A percentile compares a stretch with the other conserved stretches of the same genome.
These are phyloP conservation scores for Acorus calamus DNA, from an alignment of 106 monocot genomes.

Conservation along the genomic window DNA sequence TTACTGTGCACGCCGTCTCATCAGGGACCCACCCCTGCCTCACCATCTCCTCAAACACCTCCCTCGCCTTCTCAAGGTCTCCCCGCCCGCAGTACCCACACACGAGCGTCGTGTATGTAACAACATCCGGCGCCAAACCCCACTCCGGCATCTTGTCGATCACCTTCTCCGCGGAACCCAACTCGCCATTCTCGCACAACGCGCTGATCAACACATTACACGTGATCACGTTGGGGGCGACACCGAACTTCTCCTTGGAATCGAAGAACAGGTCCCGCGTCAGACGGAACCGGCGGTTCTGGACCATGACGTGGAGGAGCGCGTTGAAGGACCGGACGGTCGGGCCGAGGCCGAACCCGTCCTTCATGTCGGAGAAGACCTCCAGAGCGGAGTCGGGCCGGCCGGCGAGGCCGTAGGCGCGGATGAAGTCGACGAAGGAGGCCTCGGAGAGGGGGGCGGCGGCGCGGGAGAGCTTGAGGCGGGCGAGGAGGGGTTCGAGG, in stretches of 20 bases:
- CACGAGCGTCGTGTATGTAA: constrained; percentile 62
- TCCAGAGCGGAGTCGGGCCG: constrained; percentile 24
- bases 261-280: constrained; percentile 45
- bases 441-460: constrained; percentile 28
- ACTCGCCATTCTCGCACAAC: constrained; percentile 31
- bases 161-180: constrained; percentile 38
- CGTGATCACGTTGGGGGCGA: constrained; percentile 59
- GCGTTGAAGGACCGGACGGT: constrained; percentile 76
- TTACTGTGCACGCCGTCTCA: constrained; percentile 37
- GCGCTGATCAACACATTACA: constrained; percentile 73
- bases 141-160: constrained; percentile 73
- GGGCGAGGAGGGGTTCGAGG: constrained; percentile 12
- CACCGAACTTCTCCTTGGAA: constrained; percentile 30
- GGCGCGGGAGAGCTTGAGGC: constrained; percentile 14
- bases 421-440: constrained; percentile 41
- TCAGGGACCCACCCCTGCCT: constrained; percentile 35
- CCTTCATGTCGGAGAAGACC: constrained; percentile 21
- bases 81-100: constrained; percentile 24
- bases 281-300: constrained; percentile 36
- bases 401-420: constrained; percentile 31
- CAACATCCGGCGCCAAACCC: constrained; percentile 52
- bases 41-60: constrained; percentile 31
- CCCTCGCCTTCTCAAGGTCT: constrained; percentile 33
- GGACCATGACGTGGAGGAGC: constrained; percentile 72
- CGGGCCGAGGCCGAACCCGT: constrained; percentile 17